Base-by-base conservation (phyloP, 768 basidiomycete genomes). In the Mycena vulgaris region DNA sequence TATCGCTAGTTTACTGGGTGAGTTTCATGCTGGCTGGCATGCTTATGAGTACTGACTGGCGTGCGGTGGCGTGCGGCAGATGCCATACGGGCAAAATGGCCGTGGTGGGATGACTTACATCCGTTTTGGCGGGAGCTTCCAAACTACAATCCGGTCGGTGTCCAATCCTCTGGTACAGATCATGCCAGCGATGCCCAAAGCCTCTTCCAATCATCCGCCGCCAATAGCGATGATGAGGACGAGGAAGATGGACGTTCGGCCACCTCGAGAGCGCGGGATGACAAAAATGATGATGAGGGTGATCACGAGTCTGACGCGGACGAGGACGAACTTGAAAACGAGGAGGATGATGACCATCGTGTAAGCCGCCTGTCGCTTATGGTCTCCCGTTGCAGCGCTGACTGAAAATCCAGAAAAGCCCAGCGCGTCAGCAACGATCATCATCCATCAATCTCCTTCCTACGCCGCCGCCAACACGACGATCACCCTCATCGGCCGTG, bases 81-180 rank as follows among this genome's bases (percentile, higher is more conserved):
- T 31, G 5, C n/a, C 10, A 73, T 78, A 19, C 42, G 30, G 2
- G 23, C 27, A 1, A 39, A 74, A 14, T 80, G 75, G 75, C 76
- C 78, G 28, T 80, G 76, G 74, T 81, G 77, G 77, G 72, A 77
- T 27, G 72, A 75, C 37, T 60, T 81, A 3, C 78, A 81, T 52
- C 28, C 74, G 16, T 75, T 79, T 42, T 80, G 79, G 79, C 27
- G 60, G 11, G 75, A 80, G 60, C 75, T 80, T 28, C 80, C 79
- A 2, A 75, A 75, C 64, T 80, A 78, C 70, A 79, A 79, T 52
- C 75, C 79, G 1, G 53, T 78, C 16, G 74, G 66, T 16, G 77
- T 78, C 5, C 59, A 53, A 17, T 75, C 66, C 1, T 75, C 75
- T 10, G 74, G 74, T 2, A 58, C 48, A 21, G 68, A 77, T 45